A percentile compares a stretch with the other conserved stretches of the same genome.
phyloP scores from a whole-genome alignment of 305 asterid genomes.

The Solanum aculeatissimum region DNA sequence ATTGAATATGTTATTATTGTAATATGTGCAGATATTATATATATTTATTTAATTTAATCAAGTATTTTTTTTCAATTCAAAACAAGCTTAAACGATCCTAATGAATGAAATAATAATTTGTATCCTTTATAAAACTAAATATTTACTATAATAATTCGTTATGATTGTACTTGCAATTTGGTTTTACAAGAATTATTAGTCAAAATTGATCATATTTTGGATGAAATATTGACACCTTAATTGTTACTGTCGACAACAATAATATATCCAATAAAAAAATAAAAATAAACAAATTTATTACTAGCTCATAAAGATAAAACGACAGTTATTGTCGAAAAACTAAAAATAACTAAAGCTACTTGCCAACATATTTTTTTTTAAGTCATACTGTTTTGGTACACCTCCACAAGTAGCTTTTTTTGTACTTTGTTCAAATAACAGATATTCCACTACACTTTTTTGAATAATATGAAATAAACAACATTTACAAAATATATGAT shows the following conservation, averaged over 20 bases:
- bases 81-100: too few species aligned
- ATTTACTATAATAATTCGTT: background rate
- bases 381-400: background rate
- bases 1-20: too few species aligned
- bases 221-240: background rate
- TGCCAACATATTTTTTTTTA: background rate
- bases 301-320: too few species aligned
- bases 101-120: too few species aligned
- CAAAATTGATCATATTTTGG: background rate
- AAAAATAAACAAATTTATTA: too few species aligned
- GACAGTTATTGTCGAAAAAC: background rate
- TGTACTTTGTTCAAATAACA: background rate
- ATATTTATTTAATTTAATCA: too few species aligned
- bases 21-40: too few species aligned
- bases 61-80: too few species aligned
- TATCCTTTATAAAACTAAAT: too few species aligned
- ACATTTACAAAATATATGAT: background rate
- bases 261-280: too few species aligned
- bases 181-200: background rate
- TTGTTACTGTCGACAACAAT: too few species aligned
- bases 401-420: background rate
- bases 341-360: background rate
- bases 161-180: background rate
- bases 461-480: background rate
- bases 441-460: background rate